A percentile compares a stretch with the other conserved stretches of the same genome.
Conservation (phyloP, 2,329 filamentous ascomycete genomes). For the Colletotrichum sojae region DNA sequence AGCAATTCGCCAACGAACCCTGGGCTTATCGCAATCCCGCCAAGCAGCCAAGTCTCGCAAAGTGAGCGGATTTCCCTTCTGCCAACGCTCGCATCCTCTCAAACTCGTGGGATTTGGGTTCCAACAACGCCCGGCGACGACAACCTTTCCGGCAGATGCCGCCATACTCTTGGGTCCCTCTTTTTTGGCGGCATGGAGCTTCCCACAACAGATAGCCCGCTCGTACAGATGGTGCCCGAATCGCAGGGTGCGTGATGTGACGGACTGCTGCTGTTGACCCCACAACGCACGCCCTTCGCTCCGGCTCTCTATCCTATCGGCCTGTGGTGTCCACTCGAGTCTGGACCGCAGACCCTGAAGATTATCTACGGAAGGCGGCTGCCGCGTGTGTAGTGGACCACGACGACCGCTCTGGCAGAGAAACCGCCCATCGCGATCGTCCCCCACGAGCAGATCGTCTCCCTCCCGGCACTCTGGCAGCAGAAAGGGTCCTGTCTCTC, state of each 20-base stretch:
- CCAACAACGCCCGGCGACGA: constrained; percentile 5
- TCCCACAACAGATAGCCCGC: constrained; percentile 8
- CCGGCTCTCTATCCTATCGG: not conserved
- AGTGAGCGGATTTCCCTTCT: constrained; percentile 14
- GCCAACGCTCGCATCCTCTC: not conserved
- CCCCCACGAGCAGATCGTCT: not conserved
- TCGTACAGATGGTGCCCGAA: not conserved
- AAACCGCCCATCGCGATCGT: not conserved
- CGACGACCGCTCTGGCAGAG: not conserved
- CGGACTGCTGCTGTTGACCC: not conserved
- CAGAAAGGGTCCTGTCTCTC: not conserved
- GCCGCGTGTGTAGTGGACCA: not conserved
- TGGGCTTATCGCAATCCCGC: constrained; percentile 30
- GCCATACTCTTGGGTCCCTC: not conserved
- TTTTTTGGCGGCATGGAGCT: constrained; percentile 1
- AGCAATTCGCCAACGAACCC: constrained; percentile 31
- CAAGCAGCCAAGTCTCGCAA: constrained; percentile 18
- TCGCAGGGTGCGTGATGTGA: not conserved
- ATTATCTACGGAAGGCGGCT: not conserved
- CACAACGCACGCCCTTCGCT: not conserved
- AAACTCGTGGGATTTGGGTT: not conserved
- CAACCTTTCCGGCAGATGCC: constrained; percentile 1
- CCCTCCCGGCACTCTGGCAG: not conserved
- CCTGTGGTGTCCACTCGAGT: not conserved
- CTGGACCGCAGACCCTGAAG: constrained; percentile 14